Conservation (phyloP, 2,329 filamentous ascomycete species). For the Basipetospora chlamydospora region DNA sequence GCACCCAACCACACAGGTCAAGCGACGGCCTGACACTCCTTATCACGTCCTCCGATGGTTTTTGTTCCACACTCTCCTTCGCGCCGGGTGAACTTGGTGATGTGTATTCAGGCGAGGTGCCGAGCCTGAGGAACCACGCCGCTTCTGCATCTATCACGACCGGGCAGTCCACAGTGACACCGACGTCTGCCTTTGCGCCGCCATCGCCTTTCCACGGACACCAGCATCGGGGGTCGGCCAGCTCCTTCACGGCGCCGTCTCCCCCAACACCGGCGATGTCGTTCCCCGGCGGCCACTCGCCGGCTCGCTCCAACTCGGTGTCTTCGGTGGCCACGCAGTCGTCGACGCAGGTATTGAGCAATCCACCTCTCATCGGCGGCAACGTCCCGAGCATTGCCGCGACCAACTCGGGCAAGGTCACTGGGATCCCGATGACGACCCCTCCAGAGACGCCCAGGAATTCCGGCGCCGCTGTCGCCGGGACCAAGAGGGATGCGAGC, state of each 20-base stretch:
- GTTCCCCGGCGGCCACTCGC: slow-evolving; percentile 51
- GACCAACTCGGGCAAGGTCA: slow-evolving; percentile 49
- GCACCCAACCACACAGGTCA: slow-evolving; percentile 22
- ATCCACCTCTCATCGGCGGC: slow-evolving; percentile 64
- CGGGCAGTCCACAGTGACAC: slow-evolving; percentile 54
- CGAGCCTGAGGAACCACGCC: slow-evolving; percentile 30
- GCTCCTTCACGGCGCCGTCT: slow-evolving; percentile 44
- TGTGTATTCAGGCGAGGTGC: slow-evolving; percentile 55
- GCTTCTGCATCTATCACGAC: slow-evolving; percentile 22
- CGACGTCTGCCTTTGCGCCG: slow-evolving; percentile 47
- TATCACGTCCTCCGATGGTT: slow-evolving; percentile 96
- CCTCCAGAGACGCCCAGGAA: slow-evolving; percentile 77
- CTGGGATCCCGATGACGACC: slow-evolving; percentile 63
- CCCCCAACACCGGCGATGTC: slow-evolving; percentile 39
- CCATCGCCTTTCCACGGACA: slow-evolving; percentile 43
- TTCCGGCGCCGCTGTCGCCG: slow-evolving; percentile 24
- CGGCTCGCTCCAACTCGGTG: slow-evolving; percentile 71
- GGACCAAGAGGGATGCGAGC: slow-evolving; percentile 41
- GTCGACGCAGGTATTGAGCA: slow-evolving; percentile 48
- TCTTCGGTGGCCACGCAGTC: slow-evolving; percentile 62
- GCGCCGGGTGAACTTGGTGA: slow-evolving; percentile 71
- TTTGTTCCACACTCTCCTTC: slow-evolving; percentile 87
- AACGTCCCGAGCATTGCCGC: slow-evolving; percentile 65
- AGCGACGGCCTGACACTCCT: slow-evolving; percentile 47
- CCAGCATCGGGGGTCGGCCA: slow-evolving; percentile 41